Conservation (phyloP, 2,329 filamentous ascomycete genomes). For the Orbilia blumenaviensis region DNA sequence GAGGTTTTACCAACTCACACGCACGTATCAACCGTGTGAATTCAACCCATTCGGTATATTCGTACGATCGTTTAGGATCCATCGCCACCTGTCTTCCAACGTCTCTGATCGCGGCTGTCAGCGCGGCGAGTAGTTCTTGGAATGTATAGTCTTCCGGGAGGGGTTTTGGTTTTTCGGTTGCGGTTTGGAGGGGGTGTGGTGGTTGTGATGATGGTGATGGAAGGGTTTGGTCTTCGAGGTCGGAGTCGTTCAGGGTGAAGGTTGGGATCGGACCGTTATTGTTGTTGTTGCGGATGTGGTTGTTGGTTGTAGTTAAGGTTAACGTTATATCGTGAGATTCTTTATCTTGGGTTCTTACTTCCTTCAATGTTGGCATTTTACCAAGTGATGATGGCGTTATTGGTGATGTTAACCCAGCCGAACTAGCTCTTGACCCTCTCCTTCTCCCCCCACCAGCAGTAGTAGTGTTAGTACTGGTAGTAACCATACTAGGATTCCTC, state of each 20-base stretch:
- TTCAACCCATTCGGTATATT: conserved; percentile 86
- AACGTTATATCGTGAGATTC: background rate
- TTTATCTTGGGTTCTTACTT: background rate
- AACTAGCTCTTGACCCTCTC: background rate
- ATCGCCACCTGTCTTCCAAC: conserved; percentile 54
- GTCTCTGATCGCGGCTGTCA: conserved; percentile 27
- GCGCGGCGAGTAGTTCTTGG: conserved; percentile 28
- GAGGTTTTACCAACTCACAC: conserved; percentile 61
- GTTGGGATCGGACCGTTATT: background rate
- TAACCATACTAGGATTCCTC: conserved; percentile 58
- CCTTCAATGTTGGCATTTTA: conserved; percentile 1
- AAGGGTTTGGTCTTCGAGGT: conserved; percentile 14
- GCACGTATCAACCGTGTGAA: conserved; percentile 75
- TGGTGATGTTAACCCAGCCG: background rate
- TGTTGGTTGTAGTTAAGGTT: too few species aligned
- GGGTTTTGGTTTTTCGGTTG: conserved; percentile 10
- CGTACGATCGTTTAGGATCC: conserved; percentile 72
- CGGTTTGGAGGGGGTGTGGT: background rate
- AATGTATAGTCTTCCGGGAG: conserved; percentile 46
- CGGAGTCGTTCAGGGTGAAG: conserved; percentile 9
- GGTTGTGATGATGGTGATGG: background rate
- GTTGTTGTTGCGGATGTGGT: background rate
- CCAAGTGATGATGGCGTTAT: background rate
- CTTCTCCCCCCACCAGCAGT: conserved; percentile 34
- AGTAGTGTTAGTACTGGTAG: conserved; percentile 48